These are phyloP conservation scores for Zarea fungicola DNA, from an alignment of 2,329 filamentous ascomycete species.

Conservation along the genomic window DNA sequence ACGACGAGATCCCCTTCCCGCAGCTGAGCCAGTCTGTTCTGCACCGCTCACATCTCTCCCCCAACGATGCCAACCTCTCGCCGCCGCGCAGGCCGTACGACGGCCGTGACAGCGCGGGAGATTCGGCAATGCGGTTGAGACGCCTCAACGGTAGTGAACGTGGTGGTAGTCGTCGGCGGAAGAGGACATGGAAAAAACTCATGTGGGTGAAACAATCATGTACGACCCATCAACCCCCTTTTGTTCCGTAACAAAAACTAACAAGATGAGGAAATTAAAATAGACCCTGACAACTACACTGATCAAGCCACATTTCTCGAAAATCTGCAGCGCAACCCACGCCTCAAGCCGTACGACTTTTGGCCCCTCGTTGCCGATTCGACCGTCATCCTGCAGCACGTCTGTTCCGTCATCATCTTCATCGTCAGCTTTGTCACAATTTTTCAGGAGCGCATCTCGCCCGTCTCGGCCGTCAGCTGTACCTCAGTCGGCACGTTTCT, in stretches of 20 bases:
- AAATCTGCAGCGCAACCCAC: slow-evolving; percentile 88
- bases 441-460: slow-evolving; percentile 78
- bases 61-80: slow-evolving; percentile 76
- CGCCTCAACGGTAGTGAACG: slow-evolving; percentile 48
- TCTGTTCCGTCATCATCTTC: slow-evolving; percentile 92
- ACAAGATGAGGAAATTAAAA: not conserved
- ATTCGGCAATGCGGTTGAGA: slow-evolving; percentile 33
- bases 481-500: slow-evolving; percentile 76
- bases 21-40: slow-evolving; percentile 26
- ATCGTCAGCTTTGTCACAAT: slow-evolving; percentile 91
- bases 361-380: slow-evolving; percentile 94
- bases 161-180: slow-evolving; percentile 62
- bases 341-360: slow-evolving; percentile 92
- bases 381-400: slow-evolving; percentile 94
- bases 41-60: slow-evolving; percentile 64
- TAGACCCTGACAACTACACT: slow-evolving; percentile 97
- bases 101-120: slow-evolving; percentile 30
- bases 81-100: slow-evolving; percentile 49
- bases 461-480: slow-evolving; percentile 82
- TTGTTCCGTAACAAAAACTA: not conserved
- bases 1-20: slow-evolving; percentile 34
- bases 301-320: slow-evolving; percentile 96
- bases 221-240: slow-evolving; percentile 36
- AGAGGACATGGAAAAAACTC: slow-evolving; percentile 85
- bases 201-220: slow-evolving; percentile 97